Evolutionary conservation across 306 rosid genomes (phyloP).

Genomic region (Dalbergia oliveri): DNA sequence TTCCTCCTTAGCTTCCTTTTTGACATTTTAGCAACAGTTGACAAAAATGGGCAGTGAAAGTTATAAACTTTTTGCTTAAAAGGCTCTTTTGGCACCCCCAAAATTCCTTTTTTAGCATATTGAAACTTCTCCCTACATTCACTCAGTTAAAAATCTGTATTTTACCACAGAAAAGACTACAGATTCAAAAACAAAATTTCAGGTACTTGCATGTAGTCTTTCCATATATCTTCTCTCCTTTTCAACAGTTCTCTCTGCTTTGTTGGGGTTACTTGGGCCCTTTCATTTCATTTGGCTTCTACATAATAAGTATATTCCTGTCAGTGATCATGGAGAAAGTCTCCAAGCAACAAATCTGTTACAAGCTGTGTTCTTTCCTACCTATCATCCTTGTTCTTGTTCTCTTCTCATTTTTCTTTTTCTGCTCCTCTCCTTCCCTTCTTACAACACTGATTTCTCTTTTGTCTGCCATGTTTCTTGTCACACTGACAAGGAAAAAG

Average conservation of each 20-base stretch:
- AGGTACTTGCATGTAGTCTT: constrained; percentile 3
- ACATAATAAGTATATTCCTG: background rate
- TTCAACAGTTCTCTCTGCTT: constrained; percentile 12
- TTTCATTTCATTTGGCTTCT: constrained; percentile 19
- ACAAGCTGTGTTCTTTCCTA: constrained; percentile 43
- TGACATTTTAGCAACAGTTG: constrained; percentile 37
- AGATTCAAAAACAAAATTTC: background rate
- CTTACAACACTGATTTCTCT: constrained; percentile 49
- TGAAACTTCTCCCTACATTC: constrained; percentile 11
- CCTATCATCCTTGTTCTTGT: constrained; percentile 43
- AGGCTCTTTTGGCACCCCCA: constrained; percentile 36
- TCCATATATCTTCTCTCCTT: constrained; percentile 12
- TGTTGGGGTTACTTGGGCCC: background rate
- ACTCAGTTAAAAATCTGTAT: background rate
- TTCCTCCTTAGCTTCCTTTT: constrained; percentile 33
- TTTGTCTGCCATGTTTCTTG: constrained; percentile 55
- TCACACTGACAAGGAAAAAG: constrained; percentile 49
- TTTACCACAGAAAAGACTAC: constrained; percentile 5
- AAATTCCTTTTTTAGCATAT: background rate
- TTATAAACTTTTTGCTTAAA: constrained; percentile 19
- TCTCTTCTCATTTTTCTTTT: constrained; percentile 45
- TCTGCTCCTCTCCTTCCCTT: constrained; percentile 52
- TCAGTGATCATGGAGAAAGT: constrained; percentile 55
- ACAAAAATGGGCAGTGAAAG: constrained; percentile 11
- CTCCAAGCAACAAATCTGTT: constrained; percentile 41